Conservation (phyloP, 768 basidiomycete genomes). For the Lyophyllum decastes region DNA sequence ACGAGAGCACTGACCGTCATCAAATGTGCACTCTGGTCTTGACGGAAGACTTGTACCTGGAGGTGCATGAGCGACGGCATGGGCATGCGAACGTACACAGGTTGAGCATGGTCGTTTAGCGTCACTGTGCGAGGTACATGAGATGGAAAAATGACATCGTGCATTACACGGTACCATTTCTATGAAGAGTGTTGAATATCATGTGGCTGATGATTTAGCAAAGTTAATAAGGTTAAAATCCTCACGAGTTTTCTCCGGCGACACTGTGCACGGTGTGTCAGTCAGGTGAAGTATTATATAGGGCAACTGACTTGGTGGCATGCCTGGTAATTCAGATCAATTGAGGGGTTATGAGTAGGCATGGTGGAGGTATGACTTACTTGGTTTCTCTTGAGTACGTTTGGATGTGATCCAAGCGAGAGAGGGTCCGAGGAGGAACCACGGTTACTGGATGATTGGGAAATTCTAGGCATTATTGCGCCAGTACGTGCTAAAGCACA, state of each 20-base stretch:
- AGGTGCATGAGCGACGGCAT: conserved; percentile 62
- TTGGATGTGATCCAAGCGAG: conserved; percentile 36
- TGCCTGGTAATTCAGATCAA: conserved; percentile 34
- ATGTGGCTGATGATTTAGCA: too few species aligned
- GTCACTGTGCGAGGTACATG: conserved; percentile 45
- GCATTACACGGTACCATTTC: conserved; percentile 55
- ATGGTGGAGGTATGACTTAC: conserved; percentile 27
- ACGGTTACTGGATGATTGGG: conserved; percentile 25
- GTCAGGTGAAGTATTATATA: neutral
- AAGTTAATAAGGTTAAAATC: neutral
- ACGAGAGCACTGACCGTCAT: conserved; percentile 52
- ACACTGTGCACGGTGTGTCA: conserved; percentile 42
- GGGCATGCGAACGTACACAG: conserved; percentile 73
- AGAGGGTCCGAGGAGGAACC: conserved; percentile 27
- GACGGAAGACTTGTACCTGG: conserved; percentile 55
- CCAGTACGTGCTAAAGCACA: neutral
- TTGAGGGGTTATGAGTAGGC: neutral
- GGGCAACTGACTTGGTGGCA: conserved; percentile 50
- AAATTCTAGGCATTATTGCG: conserved; percentile 40
- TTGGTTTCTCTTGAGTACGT: conserved; percentile 56
- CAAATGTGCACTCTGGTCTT: conserved; percentile 74
- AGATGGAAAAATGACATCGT: neutral
- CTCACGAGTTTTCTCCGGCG: conserved; percentile 70
- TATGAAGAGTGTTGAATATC: conserved; percentile 20
- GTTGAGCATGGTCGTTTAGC: conserved; percentile 78